Conservation (phyloP, 345 rosid genomes). For the Populus pruinosa region DNA sequence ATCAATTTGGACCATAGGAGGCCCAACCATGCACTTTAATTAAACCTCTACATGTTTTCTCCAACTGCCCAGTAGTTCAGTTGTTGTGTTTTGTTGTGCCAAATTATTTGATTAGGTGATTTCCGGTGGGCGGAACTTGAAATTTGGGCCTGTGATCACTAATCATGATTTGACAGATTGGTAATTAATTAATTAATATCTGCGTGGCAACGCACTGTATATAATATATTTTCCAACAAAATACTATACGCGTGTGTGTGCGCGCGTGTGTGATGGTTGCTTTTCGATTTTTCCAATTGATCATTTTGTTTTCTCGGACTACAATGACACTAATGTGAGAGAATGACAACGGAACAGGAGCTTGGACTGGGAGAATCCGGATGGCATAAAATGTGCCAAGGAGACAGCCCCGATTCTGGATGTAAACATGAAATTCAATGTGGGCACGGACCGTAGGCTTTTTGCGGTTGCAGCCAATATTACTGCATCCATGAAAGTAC, state of each 20-base stretch:
- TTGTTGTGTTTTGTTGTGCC: not conserved
- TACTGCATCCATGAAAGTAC: conserved; percentile 45
- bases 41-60: not conserved
- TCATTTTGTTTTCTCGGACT: not conserved
- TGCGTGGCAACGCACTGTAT: not conserved
- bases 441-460: conserved; percentile 73
- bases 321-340: not conserved
- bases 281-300: not conserved
- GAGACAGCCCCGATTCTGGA: conserved; percentile 69
- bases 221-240: not conserved
- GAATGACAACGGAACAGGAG: conserved; percentile 41
- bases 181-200: not conserved
- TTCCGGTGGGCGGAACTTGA: conserved; percentile 12
- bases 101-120: not conserved
- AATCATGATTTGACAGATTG: not conserved
- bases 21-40: not conserved
- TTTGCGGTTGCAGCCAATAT: conserved; percentile 48
- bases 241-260: no score
- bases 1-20: not conserved
- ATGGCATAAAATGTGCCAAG: conserved; percentile 60
- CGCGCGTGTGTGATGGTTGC: not conserved
- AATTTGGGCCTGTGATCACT: conserved; percentile 7
- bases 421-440: conserved; percentile 45
- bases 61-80: not conserved
- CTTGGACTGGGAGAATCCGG: conserved; percentile 55